These are phyloP conservation scores for Colletotrichum endophyticum DNA, from an alignment of 2,329 filamentous ascomycete genomes.

Conservation along the genomic window DNA sequence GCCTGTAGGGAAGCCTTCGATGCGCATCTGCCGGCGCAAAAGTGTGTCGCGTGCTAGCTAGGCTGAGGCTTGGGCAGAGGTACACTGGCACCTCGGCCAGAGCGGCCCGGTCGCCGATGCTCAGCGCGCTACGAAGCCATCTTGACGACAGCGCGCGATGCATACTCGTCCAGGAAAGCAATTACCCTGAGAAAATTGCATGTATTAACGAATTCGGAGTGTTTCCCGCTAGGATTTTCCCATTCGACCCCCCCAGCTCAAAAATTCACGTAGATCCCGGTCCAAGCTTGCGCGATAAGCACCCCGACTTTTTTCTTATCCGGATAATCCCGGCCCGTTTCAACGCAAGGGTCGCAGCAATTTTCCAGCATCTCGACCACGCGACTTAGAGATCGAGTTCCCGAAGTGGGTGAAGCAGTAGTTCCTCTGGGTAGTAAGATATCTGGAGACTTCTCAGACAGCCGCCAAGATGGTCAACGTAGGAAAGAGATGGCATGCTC, in stretches of 20 bases:
- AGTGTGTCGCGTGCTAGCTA: neutral
- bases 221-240: neutral
- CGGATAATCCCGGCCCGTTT: slow-evolving; percentile 14
- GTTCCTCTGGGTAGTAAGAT: neutral
- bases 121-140: slow-evolving; percentile 48
- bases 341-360: slow-evolving; percentile 15
- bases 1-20: slow-evolving; percentile 10
- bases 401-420: neutral
- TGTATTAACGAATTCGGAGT: neutral
- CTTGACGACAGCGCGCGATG: slow-evolving; percentile 46
- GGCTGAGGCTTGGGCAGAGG: slow-evolving; percentile 43
- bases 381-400: neutral
- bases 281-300: slow-evolving; percentile 7
- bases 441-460: neutral
- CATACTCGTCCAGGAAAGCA: slow-evolving; percentile 33
- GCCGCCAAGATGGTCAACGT: slow-evolving; percentile 48
- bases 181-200: neutral
- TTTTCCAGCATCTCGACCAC: slow-evolving; percentile 19
- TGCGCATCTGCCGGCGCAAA: slow-evolving; percentile 24
- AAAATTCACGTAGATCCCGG: neutral
- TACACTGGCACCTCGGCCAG: slow-evolving; percentile 49
- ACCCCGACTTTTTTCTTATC: neutral
- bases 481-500: slow-evolving; percentile 68
- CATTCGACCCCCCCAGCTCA: neutral
- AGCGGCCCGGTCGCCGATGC: slow-evolving; percentile 41